Evolutionary conservation across 1,139 yeast genomes (phyloP).

Genomic region (Sugiyamaella grinbergsii): DNA sequence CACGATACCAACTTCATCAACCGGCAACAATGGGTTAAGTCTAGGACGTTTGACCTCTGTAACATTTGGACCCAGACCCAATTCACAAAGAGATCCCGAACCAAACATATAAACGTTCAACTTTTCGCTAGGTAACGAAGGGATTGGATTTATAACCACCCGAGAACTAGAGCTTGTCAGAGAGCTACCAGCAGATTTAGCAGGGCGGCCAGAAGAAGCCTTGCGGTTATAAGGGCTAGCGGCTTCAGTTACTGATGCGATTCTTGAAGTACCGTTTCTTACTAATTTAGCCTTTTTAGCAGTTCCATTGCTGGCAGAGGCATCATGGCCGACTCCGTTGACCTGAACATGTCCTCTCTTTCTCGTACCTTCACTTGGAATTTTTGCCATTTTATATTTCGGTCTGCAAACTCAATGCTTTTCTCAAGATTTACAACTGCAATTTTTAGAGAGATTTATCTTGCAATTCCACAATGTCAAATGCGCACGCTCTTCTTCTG

Average conservation of each 20-base stretch:
- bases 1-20: constrained; percentile 66
- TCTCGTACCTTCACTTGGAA: constrained; percentile 8
- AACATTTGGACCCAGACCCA: constrained; percentile 91
- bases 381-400: constrained; percentile 9
- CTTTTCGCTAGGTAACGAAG: constrained; percentile 48
- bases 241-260: background rate
- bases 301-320: constrained; percentile 3
- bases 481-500: too few relatives aligned
- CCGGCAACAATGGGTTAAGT: constrained; percentile 70
- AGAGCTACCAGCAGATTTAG: constrained; percentile 47
- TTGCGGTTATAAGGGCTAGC: constrained; percentile 6
- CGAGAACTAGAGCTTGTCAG: constrained; percentile 52
- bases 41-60: constrained; percentile 96
- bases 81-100: constrained; percentile 94
- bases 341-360: constrained; percentile 8
- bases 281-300: constrained; percentile 14
- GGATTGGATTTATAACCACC: constrained; percentile 35
- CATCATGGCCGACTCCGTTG: background rate
- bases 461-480: too few relatives aligned
- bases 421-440: too few relatives aligned
- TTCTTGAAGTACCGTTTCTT: background rate
- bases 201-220: constrained; percentile 10
- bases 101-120: constrained; percentile 93
- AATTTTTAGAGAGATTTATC: too few relatives aligned
- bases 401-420: background rate